Conservation (phyloP, 2,329 filamentous ascomycete genomes). For the Xylariaceae sp. region DNA sequence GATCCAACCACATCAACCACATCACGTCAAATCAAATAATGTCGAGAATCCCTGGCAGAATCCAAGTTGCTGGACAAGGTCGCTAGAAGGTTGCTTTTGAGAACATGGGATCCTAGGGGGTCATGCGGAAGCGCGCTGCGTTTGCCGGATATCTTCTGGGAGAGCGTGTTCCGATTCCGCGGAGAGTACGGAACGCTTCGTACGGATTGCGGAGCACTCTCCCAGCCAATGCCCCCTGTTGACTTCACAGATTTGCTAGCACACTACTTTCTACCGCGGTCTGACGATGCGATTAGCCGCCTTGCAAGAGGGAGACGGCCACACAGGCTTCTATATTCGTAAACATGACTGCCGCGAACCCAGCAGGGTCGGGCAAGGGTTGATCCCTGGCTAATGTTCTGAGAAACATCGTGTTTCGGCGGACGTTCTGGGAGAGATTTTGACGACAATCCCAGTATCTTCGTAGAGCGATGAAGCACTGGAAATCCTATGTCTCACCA, state of each 20-base stretch:
- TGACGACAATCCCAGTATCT: neutral
- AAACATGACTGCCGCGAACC: slow-evolving; percentile 18
- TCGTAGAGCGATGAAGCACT: neutral
- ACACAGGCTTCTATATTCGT: slow-evolving; percentile 4
- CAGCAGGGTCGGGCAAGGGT: slow-evolving; percentile 14
- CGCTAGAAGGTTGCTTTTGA: slow-evolving; percentile 97
- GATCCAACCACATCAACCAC: neutral
- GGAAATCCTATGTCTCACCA: slow-evolving; percentile 8
- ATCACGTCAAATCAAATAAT: slow-evolving; percentile 69
- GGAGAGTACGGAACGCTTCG: neutral
- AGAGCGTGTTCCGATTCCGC: slow-evolving; percentile 12
- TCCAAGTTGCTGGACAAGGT: slow-evolving; percentile 90
- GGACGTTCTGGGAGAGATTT: too few relatives aligned
- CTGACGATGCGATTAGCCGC: slow-evolving; percentile 18
- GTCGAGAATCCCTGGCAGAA: slow-evolving; percentile 79
- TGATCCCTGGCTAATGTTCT: neutral
- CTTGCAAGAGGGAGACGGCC: slow-evolving; percentile 11
- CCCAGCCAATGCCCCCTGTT: slow-evolving; percentile 1
- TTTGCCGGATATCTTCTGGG: slow-evolving; percentile 16
- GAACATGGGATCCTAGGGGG: slow-evolving; percentile 11
- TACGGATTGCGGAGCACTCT: too few relatives aligned
- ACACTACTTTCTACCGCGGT: slow-evolving; percentile 13
- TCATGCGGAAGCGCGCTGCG: slow-evolving; percentile 10
- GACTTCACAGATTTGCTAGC: slow-evolving; percentile 12
- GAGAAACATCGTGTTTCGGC: too few relatives aligned